phyloP scores from a whole-genome alignment of 2,329 filamentous ascomycete species.

The Sclerotinia glacialis region DNA sequence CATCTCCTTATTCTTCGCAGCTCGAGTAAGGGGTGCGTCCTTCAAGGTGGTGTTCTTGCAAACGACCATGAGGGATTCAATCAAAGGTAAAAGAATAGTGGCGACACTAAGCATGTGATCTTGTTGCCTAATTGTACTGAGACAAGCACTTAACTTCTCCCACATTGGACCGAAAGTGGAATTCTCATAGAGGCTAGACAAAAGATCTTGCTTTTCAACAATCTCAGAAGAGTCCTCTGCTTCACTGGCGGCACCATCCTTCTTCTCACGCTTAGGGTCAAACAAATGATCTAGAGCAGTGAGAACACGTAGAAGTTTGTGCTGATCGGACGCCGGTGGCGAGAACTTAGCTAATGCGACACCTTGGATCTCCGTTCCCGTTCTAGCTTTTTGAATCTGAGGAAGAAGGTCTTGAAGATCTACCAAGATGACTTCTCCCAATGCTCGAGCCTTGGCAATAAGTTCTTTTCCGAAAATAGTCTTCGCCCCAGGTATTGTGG shows the following conservation, averaged over 20 bases:
- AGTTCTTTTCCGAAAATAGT: slow-evolving; percentile 90
- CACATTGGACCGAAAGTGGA: slow-evolving; percentile 86
- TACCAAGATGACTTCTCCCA: slow-evolving; percentile 79
- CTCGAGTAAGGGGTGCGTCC: slow-evolving; percentile 33
- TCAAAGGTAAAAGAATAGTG: slow-evolving; percentile 88
- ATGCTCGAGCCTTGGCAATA: slow-evolving; percentile 76
- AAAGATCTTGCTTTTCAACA: slow-evolving; percentile 74
- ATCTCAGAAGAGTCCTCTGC: slow-evolving; percentile 46
- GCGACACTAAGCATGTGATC: slow-evolving; percentile 97
- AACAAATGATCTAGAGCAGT: slow-evolving; percentile 96
- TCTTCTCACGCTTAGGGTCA: slow-evolving; percentile 68
- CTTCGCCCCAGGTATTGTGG: slow-evolving; percentile 85
- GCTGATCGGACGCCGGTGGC: slow-evolving; percentile 91
- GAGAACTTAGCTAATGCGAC: slow-evolving; percentile 94
- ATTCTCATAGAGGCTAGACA: slow-evolving; percentile 87
- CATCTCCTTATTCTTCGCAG: slow-evolving; percentile 60
- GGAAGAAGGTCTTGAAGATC: slow-evolving; percentile 83
- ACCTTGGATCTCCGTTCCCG: slow-evolving; percentile 91
- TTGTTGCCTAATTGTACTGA: slow-evolving; percentile 82
- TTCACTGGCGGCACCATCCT: slow-evolving; percentile 51
- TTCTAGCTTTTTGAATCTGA: slow-evolving; percentile 81
- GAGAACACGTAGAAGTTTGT: slow-evolving; percentile 86
- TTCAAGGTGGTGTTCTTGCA: slow-evolving; percentile 87
- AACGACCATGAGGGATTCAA: slow-evolving; percentile 97
- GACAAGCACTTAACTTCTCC: slow-evolving; percentile 85